phyloP scores from a whole-genome alignment of 305 asterid species.

The Fraxinus latifolia region DNA sequence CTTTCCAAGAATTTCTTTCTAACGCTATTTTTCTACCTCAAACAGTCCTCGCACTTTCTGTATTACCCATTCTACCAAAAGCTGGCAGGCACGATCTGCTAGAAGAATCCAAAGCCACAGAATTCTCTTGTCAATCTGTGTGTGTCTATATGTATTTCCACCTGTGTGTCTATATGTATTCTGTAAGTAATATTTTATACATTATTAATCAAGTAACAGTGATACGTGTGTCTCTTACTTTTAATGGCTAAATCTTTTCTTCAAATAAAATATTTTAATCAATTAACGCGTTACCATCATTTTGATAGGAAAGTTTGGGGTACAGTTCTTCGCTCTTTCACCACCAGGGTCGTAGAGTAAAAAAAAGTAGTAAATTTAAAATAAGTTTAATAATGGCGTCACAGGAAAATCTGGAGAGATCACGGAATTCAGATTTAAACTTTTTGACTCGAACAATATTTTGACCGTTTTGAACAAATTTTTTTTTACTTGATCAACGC shows the following conservation, averaged over 20 bases:
- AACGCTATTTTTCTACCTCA: constrained; percentile 26
- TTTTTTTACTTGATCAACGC: not conserved
- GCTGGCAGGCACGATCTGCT: constrained; percentile 93
- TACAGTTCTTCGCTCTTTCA: not conserved
- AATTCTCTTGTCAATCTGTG: constrained; percentile 21
- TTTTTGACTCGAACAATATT: not conserved
- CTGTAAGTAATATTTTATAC: not conserved
- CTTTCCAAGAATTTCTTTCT: not conserved
- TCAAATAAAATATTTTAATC: not conserved
- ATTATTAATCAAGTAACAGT: not conserved
- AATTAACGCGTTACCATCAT: not conserved
- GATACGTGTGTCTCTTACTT: not conserved
- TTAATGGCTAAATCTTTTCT: not conserved
- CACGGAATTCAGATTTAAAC: not conserved
- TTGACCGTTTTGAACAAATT: not conserved
- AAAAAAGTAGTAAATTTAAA: not conserved
- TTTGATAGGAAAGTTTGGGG: not conserved
- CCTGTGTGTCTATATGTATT: not conserved
- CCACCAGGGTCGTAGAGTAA: not conserved
- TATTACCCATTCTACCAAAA: constrained; percentile 47
- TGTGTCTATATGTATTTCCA: not conserved
- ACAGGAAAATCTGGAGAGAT: not conserved
- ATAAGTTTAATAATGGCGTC: not conserved
- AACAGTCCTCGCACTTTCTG: constrained; percentile 37
- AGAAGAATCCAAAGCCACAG: constrained; percentile 83